Base-by-base conservation (phyloP, 1,284 basidiomycete species). In the Cryptococcus sp. region DNA sequence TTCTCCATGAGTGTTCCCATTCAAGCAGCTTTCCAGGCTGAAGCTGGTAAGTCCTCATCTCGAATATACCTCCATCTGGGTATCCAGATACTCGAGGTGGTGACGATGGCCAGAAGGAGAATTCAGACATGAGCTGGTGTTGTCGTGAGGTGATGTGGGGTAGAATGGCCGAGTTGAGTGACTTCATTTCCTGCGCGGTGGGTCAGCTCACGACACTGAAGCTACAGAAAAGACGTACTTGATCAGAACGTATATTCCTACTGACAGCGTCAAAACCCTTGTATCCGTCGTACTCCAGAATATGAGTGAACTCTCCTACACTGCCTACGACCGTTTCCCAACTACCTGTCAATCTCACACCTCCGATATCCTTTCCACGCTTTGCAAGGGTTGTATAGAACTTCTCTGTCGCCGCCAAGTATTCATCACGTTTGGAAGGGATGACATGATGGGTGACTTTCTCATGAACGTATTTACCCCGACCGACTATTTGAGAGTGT, bases 1-100 rank as follows among this genome's bases (percentile, higher is more conserved):
- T 83, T 57, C 89, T 83, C 93, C 94, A 97, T 58, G 90, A 82
- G 55, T 84, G 81, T 72, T 97, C 93, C 93, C 93, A 97, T 70
- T 96, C 91, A 53, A 97, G 78, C 52, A 97, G 79, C 8, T 86
- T 86, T 13, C 93, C 94, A 1, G 93, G 89, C 60, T 77, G 72
- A 37, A 83, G 70, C 49, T 77, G 64, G 77, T 97, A 97, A 46
- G 83, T 86, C 63, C 93, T 82, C 69, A 97, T 79, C 77, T 97
- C 93, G 71, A 94, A 97, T 50, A 97, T 81, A 5, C 93, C 93
- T 14, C 93, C 92, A 68, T 88, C 60, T 0, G 63, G 63, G 57
- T 58, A 72, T 0, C 71, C 67, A 38, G 62, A 83, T 23, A 84
- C 81, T 64, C 83, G 87, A 2, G 91, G 90, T 34, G 92, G 90